Percentiles rank a stretch among this genome's conserved stretches.
Evolutionary conservation across 495 filamentous ascomycete genomes (phyloP).

Genomic region (Aspergillus hancockii): DNA sequence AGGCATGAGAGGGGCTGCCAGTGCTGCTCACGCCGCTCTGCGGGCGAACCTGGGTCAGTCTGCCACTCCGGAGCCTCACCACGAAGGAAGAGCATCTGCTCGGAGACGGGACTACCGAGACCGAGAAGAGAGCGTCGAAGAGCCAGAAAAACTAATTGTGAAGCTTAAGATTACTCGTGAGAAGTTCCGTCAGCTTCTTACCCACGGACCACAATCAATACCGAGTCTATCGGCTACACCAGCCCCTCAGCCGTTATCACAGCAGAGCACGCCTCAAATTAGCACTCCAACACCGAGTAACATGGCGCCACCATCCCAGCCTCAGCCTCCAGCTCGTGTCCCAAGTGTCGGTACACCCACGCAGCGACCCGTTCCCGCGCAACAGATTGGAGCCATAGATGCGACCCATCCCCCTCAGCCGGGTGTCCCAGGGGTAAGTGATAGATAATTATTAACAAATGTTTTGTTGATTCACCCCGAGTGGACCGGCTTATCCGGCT

Average conservation of each 20-base stretch:
- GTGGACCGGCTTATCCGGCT: slow-evolving; percentile 10
- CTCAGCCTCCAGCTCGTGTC: slow-evolving; percentile 37
- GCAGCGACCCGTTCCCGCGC: slow-evolving; percentile 35
- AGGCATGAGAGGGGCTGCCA: slow-evolving; percentile 82
- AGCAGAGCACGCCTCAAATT: slow-evolving; percentile 50
- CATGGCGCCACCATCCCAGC: slow-evolving; percentile 61
- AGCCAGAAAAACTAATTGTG: slow-evolving; percentile 62
- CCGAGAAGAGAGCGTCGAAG: slow-evolving; percentile 73
- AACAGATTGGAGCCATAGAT: slow-evolving; percentile 65
- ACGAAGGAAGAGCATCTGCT: slow-evolving; percentile 68
- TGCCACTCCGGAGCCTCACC: slow-evolving; percentile 80
- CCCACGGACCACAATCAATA: slow-evolving; percentile 46
- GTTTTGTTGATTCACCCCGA: slow-evolving; percentile 8
- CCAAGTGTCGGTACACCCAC: slow-evolving; percentile 29
- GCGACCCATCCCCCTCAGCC: slow-evolving; percentile 57
- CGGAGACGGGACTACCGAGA: slow-evolving; percentile 63
- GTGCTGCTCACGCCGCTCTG: slow-evolving; percentile 72
- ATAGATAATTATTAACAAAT: slow-evolving; percentile 11
- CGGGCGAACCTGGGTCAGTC: slow-evolving; percentile 79
- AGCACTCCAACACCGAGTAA: slow-evolving; percentile 55
- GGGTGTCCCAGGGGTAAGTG: slow-evolving; percentile 60
- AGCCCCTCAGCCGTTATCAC: slow-evolving; percentile 44
- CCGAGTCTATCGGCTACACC: slow-evolving; percentile 22
- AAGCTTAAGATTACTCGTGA: slow-evolving; percentile 70
- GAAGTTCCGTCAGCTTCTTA: slow-evolving; percentile 56